These are phyloP conservation scores for Aspergillus cavernicola DNA, from an alignment of 495 filamentous ascomycete species.

Conservation along the genomic window DNA sequence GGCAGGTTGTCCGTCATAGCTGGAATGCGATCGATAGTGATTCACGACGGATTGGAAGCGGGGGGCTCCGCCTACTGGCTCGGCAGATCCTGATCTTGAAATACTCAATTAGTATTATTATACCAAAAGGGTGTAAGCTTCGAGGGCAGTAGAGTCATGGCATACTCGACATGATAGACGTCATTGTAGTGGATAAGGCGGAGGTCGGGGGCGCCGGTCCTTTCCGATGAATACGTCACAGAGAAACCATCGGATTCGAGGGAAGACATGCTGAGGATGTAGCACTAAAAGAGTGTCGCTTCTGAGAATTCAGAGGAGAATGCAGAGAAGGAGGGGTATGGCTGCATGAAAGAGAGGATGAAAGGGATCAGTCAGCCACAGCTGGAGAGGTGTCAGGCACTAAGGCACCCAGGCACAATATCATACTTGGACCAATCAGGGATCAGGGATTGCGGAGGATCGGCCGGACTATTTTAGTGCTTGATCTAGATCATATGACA, in stretches of 20 bases:
- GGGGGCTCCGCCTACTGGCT: slow-evolving; percentile 74
- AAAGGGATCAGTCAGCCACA: not conserved
- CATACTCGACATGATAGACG: slow-evolving; percentile 80
- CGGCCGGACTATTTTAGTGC: slow-evolving; percentile 3
- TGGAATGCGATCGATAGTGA: slow-evolving; percentile 60
- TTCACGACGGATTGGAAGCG: slow-evolving; percentile 77
- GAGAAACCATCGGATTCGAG: slow-evolving; percentile 35
- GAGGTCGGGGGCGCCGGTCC: slow-evolving; percentile 59
- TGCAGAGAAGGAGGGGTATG: slow-evolving; percentile 7
- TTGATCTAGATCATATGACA: too few relatives aligned
- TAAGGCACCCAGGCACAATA: slow-evolving; percentile 26
- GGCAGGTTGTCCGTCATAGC: slow-evolving; percentile 57
- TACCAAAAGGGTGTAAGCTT: not conserved
- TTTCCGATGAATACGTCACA: slow-evolving; percentile 52
- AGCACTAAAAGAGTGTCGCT: not conserved
- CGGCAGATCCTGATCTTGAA: slow-evolving; percentile 57
- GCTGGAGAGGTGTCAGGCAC: slow-evolving; percentile 7
- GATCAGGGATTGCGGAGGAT: not conserved
- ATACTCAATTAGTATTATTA: not conserved
- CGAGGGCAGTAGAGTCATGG: not conserved
- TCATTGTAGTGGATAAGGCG: slow-evolving; percentile 89
- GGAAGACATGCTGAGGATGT: slow-evolving; percentile 23
- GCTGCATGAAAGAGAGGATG: not conserved
- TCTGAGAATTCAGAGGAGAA: not conserved
- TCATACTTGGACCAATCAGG: slow-evolving; percentile 24